These are phyloP conservation scores for Ceratobasidium sp. DNA, from an alignment of 1,284 basidiomycete genomes.

Conservation along the genomic window DNA sequence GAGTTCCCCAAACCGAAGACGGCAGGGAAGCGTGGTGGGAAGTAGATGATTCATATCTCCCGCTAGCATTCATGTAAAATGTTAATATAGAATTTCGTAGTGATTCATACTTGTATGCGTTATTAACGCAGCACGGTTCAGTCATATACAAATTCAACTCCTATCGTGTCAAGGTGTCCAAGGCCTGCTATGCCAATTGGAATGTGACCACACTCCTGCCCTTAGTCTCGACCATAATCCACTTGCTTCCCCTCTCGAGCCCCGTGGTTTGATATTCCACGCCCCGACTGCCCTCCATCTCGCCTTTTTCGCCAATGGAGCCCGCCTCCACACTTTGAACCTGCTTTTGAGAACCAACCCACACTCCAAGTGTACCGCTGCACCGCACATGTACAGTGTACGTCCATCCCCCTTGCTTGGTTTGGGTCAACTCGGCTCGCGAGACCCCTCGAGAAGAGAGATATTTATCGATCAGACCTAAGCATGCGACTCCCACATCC, in stretches of 20 bases:
- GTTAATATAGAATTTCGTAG: no score
- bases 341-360: neutral
- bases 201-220: constrained; percentile 25
- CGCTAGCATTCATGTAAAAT: no score
- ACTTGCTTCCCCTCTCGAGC: constrained; percentile 10
- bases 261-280: constrained; percentile 8
- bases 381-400: constrained; percentile 20
- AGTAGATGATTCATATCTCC: neutral
- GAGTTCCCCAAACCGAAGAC: constrained; percentile 30
- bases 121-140: no score
- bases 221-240: constrained; percentile 17
- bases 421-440: neutral
- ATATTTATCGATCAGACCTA: constrained; percentile 45
- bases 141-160: no score
- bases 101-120: no score
- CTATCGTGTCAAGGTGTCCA: neutral
- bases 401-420: neutral
- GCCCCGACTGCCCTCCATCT: neutral
- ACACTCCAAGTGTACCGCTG: constrained; percentile 39
- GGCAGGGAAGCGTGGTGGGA: constrained; percentile 17
- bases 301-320: constrained; percentile 14
- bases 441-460: constrained; percentile 36
- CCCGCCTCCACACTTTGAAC: neutral
- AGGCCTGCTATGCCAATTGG: neutral
- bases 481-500: constrained; percentile 26